Evolutionary conservation across 257 asterid genomes (phyloP).

Genomic region (Scutellaria galericulata): DNA sequence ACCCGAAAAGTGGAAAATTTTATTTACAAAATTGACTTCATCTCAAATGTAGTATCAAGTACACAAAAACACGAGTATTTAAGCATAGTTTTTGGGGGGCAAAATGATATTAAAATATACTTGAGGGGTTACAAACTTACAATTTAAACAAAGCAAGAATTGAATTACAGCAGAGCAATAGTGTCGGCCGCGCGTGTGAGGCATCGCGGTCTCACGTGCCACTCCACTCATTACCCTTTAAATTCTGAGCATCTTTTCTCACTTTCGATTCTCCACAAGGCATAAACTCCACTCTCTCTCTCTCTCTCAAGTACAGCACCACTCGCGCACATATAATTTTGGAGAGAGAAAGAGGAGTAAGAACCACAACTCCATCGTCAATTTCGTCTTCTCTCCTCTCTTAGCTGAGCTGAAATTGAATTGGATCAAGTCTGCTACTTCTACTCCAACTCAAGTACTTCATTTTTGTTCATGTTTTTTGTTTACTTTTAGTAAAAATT

Average conservation of each 20-base stretch:
- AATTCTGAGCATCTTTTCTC: slow-evolving; percentile 25
- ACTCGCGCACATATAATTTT: not conserved
- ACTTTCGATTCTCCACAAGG: not conserved
- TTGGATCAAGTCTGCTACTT: slow-evolving; percentile 36
- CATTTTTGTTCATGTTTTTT: not conserved
- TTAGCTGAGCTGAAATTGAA: slow-evolving; percentile 30
- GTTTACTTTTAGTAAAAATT: slow-evolving; percentile 1
- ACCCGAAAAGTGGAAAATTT: too few relatives aligned
- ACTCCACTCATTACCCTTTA: slow-evolving; percentile 31
- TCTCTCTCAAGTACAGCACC: slow-evolving; percentile 30
- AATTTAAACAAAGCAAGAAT: not conserved
- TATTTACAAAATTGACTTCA: too few relatives aligned
- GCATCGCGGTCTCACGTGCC: slow-evolving; percentile 46
- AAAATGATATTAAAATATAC: too few relatives aligned
- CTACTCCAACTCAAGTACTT: slow-evolving; percentile 35
- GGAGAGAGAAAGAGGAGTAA: slow-evolving; percentile 32
- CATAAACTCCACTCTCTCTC: not conserved
- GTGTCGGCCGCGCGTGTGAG: slow-evolving; percentile 49
- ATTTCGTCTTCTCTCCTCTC: slow-evolving; percentile 21
- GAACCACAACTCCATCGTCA: slow-evolving; percentile 33
- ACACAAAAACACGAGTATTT: too few relatives aligned
- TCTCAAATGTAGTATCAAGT: too few relatives aligned
- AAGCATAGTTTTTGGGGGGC: not conserved
- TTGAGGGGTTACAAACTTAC: too few relatives aligned
- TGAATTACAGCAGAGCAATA: slow-evolving; percentile 13